Conservation (phyloP, 306 rosid genomes). For the Cicer bijugum region DNA sequence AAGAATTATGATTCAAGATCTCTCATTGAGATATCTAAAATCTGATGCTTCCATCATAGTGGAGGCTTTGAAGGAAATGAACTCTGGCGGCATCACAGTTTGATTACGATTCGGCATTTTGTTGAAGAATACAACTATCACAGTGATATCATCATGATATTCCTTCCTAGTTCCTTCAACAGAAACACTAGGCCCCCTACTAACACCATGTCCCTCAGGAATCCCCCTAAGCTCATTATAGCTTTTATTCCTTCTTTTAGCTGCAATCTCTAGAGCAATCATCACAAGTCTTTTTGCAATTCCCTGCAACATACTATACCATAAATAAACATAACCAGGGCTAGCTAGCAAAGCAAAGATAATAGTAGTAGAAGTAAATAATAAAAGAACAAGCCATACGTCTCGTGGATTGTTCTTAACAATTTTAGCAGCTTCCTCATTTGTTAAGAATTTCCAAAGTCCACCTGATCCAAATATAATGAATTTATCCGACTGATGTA, state of each 20-base stretch:
- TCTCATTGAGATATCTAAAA: background rate
- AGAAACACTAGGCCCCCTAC: slow-evolving; percentile 2
- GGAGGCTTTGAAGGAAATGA: background rate
- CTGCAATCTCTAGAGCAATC: background rate
- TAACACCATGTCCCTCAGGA: background rate
- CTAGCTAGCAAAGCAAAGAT: background rate
- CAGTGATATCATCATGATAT: slow-evolving; percentile 2
- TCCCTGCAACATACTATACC: background rate
- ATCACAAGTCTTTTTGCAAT: background rate
- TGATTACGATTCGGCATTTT: background rate
- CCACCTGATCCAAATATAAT: background rate
- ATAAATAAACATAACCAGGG: background rate
- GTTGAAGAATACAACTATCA: background rate
- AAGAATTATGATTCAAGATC: too few relatives aligned
- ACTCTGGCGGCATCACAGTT: background rate
- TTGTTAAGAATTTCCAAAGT: background rate
- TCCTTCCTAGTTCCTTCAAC: background rate
- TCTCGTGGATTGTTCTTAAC: background rate
- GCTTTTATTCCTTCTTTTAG: background rate
- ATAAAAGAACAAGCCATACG: background rate
- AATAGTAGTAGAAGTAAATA: background rate
- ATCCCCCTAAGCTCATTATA: background rate
- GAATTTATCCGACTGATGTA: background rate
- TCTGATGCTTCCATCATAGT: background rate
- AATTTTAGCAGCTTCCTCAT: background rate